phyloP scores from a whole-genome alignment of 257 asterid genomes.

The Nemophila menziesii region DNA sequence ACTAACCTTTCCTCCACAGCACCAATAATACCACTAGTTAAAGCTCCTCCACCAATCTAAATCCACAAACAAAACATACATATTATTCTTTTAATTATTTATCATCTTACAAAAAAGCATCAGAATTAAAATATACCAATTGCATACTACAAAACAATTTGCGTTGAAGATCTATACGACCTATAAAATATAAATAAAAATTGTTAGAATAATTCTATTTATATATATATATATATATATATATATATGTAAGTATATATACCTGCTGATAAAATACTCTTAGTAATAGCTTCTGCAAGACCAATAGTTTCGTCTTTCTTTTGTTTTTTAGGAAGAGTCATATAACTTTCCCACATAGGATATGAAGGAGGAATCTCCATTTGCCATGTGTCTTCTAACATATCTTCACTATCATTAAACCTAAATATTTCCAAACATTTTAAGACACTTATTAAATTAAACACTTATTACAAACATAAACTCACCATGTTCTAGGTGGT shows the following conservation, averaged over 20 bases:
- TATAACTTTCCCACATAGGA: conserved; percentile 93
- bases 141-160: conserved; percentile 97
- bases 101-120: conserved; percentile 1
- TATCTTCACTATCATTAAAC: conserved; percentile 89
- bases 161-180: conserved; percentile 88
- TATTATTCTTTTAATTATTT: conserved; percentile 7
- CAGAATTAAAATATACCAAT: conserved; percentile 40
- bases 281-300: conserved; percentile 90
- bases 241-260: too few species aligned
- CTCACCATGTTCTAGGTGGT: conserved; percentile 77
- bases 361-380: conserved; percentile 50
- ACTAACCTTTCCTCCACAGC: conserved; percentile 99
- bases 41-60: conserved; percentile 89
- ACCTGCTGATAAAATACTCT: conserved; percentile 91
- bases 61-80: conserved; percentile 19
- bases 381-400: conserved; percentile 89
- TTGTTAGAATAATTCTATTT: conserved; percentile 20
- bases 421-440: conserved; percentile 18
- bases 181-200: conserved; percentile 24
- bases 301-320: conserved; percentile 76
- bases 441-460: conserved; percentile 1
- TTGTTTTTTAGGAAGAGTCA: conserved; percentile 55
- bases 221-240: too few species aligned
- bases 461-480: conserved; percentile 7
- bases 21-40: conserved; percentile 69